Base-by-base conservation (phyloP, 2,329 filamentous ascomycete species). In the Neonectria coccinea region DNA sequence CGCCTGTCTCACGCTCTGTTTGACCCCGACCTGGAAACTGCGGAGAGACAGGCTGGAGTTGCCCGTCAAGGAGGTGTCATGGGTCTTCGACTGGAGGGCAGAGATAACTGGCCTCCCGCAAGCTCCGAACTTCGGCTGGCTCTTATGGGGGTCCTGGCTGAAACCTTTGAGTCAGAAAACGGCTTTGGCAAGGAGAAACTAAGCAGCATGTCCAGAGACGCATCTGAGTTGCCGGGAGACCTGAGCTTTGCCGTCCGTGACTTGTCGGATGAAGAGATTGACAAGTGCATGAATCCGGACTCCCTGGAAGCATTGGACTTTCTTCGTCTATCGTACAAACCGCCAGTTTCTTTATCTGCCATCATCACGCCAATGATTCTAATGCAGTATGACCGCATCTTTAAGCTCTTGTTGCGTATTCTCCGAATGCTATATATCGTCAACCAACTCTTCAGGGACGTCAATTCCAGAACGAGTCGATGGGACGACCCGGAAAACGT, bases 221-320 rank as follows among this genome's bases (percentile, higher is more conserved):
- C 67, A 51, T 71, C 73, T 20, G 76, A 79, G 45, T 82, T 94
- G 2, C 91, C 91, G 0, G 91, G 91, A 0, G 88, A 90, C 25
- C 79, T 94, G 31, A 92, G 89, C 77, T 98, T 99, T 76, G 89
- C 92, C 0, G 91, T 99, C 25, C 91, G 96, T 41, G 91, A 95
- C 70, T 84, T 98, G 66, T 86, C 89, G 0, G 84, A 89, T 8
- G 89, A 91, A 51, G 94, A 97, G 70, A 92, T 97, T 52, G 88
- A 93, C 56, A 89, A 86, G 66, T 95, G 94, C 77, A 90, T 97
- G 84, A 88, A 98, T 72, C 90, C 93, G 0, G 87, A 92, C 74
- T 91, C 91, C 0, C 85, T 98, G 18, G 90, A 95, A 75, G 96
- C 96, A 0, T 84, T 98, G n/a, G 96, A 98, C 78, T 98, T 99